Evolutionary conservation across 805 yeast species (phyloP).

Genomic region (Huiozyma sinensis): DNA sequence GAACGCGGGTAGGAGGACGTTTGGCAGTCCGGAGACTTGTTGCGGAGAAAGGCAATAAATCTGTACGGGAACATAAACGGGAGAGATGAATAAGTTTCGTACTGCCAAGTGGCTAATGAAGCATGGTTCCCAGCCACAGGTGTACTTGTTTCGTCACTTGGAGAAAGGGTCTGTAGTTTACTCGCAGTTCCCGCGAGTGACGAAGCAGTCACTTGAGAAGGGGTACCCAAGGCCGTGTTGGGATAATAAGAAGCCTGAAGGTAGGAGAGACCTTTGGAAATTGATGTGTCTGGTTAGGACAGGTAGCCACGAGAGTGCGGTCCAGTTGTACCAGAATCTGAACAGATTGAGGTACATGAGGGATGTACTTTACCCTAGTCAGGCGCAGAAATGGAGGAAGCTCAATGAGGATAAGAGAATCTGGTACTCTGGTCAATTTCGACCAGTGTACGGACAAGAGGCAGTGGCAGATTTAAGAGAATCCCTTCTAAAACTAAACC

Average conservation of each 20-base stretch:
- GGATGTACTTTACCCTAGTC: conserved; percentile 47
- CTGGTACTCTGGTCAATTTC: conserved; percentile 79
- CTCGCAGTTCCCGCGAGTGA: conserved; percentile 63
- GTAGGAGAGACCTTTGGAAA: conserved; percentile 83
- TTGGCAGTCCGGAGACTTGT: too few species aligned
- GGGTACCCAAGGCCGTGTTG: conserved; percentile 58
- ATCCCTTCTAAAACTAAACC: conserved; percentile 14
- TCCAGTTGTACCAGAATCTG: conserved; percentile 62
- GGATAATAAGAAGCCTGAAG: conserved; percentile 68
- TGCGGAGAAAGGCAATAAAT: too few species aligned
- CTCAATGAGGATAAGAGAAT: conserved; percentile 67
- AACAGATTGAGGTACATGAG: conserved; percentile 66
- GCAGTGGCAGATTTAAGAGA: conserved; percentile 69
- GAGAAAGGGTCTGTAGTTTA: conserved; percentile 86
- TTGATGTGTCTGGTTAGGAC: conserved; percentile 77
- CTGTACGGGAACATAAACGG: too few species aligned
- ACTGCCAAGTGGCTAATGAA: conserved; percentile 46
- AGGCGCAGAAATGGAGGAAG: conserved; percentile 58
- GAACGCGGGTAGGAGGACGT: too few species aligned
- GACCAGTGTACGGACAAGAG: conserved; percentile 86
- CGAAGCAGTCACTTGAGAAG: not conserved
- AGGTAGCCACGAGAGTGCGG: conserved; percentile 48
- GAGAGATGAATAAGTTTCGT: conserved; percentile 32
- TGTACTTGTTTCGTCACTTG: conserved; percentile 70
- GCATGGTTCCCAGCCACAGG: conserved; percentile 70